Evolutionary conservation across 202 grass and related monocot genomes (phyloP).

Genomic region (Bolboschoenoplectus hybrid): DNA sequence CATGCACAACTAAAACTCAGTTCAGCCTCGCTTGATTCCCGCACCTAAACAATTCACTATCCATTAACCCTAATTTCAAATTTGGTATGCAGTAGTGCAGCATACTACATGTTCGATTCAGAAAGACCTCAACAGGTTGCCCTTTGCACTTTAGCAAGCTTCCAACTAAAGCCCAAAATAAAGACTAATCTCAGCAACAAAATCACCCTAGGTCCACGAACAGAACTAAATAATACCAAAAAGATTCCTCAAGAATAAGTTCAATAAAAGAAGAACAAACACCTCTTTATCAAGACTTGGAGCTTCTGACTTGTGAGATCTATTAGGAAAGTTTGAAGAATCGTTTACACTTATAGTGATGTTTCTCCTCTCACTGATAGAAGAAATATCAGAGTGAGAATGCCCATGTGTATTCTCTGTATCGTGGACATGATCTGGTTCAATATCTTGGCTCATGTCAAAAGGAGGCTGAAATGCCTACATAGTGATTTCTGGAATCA

Average conservation of each 20-base stretch:
- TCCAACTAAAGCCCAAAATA: constrained; percentile 7
- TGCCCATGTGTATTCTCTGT: constrained; percentile 44
- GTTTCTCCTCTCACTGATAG: constrained; percentile 45
- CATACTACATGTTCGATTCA: not conserved
- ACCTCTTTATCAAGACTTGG: constrained; percentile 54
- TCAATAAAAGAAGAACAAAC: constrained; percentile 25
- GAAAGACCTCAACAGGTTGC: not conserved
- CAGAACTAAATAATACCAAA: constrained; percentile 12
- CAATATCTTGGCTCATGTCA: constrained; percentile 74
- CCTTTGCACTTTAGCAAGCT: not conserved
- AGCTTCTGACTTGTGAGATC: constrained; percentile 35
- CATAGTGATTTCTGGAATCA: constrained; percentile 42
- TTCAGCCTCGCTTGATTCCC: not conserved
- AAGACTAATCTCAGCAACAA: constrained; percentile 7
- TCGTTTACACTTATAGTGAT: constrained; percentile 39
- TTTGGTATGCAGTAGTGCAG: not conserved
- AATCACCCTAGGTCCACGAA: not conserved
- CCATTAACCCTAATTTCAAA: not conserved
- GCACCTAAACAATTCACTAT: not conserved
- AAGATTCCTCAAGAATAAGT: not conserved
- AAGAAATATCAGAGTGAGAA: constrained; percentile 47
- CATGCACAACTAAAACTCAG: constrained; percentile 11
- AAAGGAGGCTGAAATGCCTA: constrained; percentile 97
- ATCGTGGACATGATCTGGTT: constrained; percentile 53
- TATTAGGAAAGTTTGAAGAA: constrained; percentile 23